A percentile compares a stretch with the other conserved stretches of the same genome.
Conservation (phyloP, 148 eudicot species). For the Euryodendron excelsum region DNA sequence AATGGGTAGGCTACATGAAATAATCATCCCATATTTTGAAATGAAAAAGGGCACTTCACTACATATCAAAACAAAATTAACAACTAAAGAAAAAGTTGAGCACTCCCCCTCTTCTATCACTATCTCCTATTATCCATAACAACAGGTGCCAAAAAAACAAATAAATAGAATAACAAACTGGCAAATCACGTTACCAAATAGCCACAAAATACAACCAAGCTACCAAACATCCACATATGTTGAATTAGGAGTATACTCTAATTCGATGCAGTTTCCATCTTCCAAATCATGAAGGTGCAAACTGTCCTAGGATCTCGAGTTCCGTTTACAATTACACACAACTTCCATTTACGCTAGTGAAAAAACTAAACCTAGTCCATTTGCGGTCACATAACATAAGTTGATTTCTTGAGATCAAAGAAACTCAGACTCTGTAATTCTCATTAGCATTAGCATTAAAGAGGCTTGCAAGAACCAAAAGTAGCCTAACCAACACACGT, state of each 20-base stretch:
- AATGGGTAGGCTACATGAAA: too few species aligned
- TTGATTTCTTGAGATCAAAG: not conserved
- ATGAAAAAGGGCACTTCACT: too few species aligned
- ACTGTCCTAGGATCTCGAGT: not conserved
- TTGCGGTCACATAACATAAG: not conserved
- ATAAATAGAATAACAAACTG: not conserved
- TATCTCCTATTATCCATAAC: too few species aligned
- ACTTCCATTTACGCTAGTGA: not conserved
- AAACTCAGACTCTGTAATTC: not conserved
- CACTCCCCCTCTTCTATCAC: too few species aligned
- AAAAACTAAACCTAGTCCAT: not conserved
- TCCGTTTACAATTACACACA: not conserved
- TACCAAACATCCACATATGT: not conserved
- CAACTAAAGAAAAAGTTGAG: too few species aligned
- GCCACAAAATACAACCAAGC: not conserved
- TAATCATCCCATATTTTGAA: too few species aligned
- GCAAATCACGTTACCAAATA: not conserved
- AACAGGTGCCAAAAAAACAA: not conserved
- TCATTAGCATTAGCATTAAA: not conserved
- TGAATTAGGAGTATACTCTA: too few species aligned
- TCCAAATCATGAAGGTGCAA: not conserved
- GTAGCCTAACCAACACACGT: not conserved
- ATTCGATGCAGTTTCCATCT: not conserved
- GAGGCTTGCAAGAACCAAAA: slow-evolving; percentile 3
- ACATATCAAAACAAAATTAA: too few species aligned